These are phyloP conservation scores for Alternaria longipes DNA, from an alignment of 2,329 filamentous ascomycete genomes.

Conservation along the genomic window DNA sequence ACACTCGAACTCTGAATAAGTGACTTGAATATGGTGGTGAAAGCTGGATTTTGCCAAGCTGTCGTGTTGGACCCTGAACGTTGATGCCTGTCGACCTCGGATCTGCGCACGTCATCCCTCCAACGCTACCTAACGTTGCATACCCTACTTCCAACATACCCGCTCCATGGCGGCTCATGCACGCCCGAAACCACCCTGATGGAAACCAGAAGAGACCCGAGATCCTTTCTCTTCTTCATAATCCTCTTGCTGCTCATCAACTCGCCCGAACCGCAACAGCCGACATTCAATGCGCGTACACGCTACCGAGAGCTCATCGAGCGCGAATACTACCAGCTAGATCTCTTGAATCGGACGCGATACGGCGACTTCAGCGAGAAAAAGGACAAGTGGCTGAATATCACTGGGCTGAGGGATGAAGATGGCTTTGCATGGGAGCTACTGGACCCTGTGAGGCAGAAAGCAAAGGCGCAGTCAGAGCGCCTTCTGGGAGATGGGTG, in stretches of 20 bases:
- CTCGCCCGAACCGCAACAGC: slow-evolving; percentile 48
- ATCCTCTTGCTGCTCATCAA: slow-evolving; percentile 51
- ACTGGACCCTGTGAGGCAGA: slow-evolving; percentile 70
- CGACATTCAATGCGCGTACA: slow-evolving; percentile 42
- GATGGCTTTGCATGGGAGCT: slow-evolving; percentile 84
- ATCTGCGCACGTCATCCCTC: slow-evolving; percentile 13
- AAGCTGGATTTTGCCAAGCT: slow-evolving; percentile 16
- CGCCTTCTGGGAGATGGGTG: slow-evolving; percentile 50
- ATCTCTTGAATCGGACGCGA: slow-evolving; percentile 49
- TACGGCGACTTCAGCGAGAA: slow-evolving; percentile 60
- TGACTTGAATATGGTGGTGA: background rate
- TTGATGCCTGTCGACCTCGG: slow-evolving; percentile 4
- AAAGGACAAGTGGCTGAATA: slow-evolving; percentile 59
- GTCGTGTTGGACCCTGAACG: slow-evolving; percentile 7
- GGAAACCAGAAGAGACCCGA: slow-evolving; percentile 49
- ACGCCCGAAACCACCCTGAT: slow-evolving; percentile 40
- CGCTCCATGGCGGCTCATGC: slow-evolving; percentile 41
- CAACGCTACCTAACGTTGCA: slow-evolving; percentile 3
- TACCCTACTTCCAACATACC: slow-evolving; percentile 2
- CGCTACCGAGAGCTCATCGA: slow-evolving; percentile 58
- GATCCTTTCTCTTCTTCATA: slow-evolving; percentile 50
- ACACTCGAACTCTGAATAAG: background rate
- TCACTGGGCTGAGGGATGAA: slow-evolving; percentile 78
- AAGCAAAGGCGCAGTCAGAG: slow-evolving; percentile 66
- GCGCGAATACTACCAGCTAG: slow-evolving; percentile 61